Evolutionary conservation across 768 basidiomycete species (phyloP).

Genomic region (Suillus brevipes): DNA sequence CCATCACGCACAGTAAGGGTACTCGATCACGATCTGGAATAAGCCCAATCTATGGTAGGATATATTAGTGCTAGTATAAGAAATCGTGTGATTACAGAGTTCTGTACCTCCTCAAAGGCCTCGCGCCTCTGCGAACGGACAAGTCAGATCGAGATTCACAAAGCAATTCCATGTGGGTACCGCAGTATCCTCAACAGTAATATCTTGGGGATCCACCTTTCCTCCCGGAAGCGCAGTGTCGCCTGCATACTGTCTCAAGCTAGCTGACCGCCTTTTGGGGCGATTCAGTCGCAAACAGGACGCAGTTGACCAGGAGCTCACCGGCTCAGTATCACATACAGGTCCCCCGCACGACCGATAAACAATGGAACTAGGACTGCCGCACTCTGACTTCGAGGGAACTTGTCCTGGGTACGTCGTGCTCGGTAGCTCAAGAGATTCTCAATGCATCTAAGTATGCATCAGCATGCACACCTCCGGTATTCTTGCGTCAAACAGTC

Average conservation of each 20-base stretch:
- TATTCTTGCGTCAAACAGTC: not conserved
- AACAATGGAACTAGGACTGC: constrained; percentile 86
- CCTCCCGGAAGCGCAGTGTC: constrained; percentile 91
- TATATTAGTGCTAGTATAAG: not conserved
- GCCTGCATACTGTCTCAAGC: constrained; percentile 75
- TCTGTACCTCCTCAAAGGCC: constrained; percentile 81
- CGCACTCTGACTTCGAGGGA: constrained; percentile 62
- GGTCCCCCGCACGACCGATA: constrained; percentile 77
- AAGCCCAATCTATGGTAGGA: constrained; percentile 70
- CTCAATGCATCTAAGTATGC: constrained; percentile 22
- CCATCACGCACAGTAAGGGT: constrained; percentile 74
- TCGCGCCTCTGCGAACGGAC: constrained; percentile 64
- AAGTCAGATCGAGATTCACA: not conserved
- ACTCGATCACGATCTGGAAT: constrained; percentile 68
- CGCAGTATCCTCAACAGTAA: constrained; percentile 75
- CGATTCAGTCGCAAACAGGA: not conserved
- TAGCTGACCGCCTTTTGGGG: constrained; percentile 64
- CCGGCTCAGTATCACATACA: constrained; percentile 86
- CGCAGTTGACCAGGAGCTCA: constrained; percentile 37
- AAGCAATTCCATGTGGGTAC: constrained; percentile 42
- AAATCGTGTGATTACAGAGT: not conserved
- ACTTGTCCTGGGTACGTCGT: constrained; percentile 31
- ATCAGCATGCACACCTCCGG: not conserved
- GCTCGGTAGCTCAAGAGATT: constrained; percentile 30
- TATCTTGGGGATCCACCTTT: constrained; percentile 69